Evolutionary conservation across 805 yeast species (phyloP).

Genomic region (Metschnikowia hibisci): DNA sequence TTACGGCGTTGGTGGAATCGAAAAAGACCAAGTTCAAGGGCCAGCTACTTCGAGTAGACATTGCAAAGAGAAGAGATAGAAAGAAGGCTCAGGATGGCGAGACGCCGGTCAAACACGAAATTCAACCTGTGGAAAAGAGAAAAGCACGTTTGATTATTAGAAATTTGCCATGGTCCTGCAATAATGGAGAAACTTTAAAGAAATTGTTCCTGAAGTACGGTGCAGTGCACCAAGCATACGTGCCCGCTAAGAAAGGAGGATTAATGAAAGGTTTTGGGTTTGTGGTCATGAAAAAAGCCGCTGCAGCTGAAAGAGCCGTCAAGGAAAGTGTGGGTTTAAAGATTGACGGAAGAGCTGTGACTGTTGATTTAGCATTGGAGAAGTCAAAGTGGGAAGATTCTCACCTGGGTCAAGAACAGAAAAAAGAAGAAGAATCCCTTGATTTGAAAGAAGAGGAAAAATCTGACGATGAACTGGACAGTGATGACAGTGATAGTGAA

Average conservation of each 20-base stretch:
- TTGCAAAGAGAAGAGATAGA: conserved; percentile 92
- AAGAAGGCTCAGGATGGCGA: conserved; percentile 25
- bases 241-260: conserved; percentile 85
- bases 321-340: conserved; percentile 70
- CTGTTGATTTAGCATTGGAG: conserved; percentile 90
- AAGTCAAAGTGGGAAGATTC: conserved; percentile 75
- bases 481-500: conserved; percentile 26
- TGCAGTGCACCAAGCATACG: conserved; percentile 79
- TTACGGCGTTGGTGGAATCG: conserved; percentile 64
- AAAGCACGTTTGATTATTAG: conserved; percentile 84
- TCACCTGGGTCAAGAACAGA: conserved; percentile 24
- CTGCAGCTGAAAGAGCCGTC: conserved; percentile 77
- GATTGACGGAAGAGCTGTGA: conserved; percentile 86
- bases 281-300: conserved; percentile 78
- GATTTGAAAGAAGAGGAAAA: conserved; percentile 36
- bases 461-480: conserved; percentile 21
- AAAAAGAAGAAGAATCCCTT: conserved; percentile 27
- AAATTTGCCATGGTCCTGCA: conserved; percentile 94
- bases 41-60: conserved; percentile 67
- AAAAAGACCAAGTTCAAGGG: conserved; percentile 64
- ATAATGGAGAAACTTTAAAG: conserved; percentile 68
- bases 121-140: conserved; percentile 60
- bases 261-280: conserved; percentile 94
- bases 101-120: conserved; percentile 16
- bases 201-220: conserved; percentile 75